Evolutionary conservation across 192 early-diverging fungal genomes (phyloP).

Genomic region (Chytriomyces confervae): DNA sequence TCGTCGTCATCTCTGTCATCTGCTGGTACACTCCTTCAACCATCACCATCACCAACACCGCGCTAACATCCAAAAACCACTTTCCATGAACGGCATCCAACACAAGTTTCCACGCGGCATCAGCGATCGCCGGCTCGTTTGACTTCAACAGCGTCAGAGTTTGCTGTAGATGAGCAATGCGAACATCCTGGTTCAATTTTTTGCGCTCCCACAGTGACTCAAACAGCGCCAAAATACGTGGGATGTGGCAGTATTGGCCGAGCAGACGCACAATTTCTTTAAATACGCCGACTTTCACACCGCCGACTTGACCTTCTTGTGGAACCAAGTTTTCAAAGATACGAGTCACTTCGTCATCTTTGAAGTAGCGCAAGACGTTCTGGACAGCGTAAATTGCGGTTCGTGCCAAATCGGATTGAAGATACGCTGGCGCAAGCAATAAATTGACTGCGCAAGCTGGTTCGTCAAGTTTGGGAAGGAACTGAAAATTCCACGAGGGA

Average conservation of each 20-base stretch:
- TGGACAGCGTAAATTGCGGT: constrained; percentile 27
- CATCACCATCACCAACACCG: background rate
- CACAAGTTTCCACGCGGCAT: constrained; percentile 20
- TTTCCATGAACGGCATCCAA: background rate
- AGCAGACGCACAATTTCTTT: constrained; percentile 29
- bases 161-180: constrained; percentile 20
- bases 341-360: background rate
- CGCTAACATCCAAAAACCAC: background rate
- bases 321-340: constrained; percentile 18
- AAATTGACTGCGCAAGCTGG: constrained; percentile 19
- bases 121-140: background rate
- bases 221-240: constrained; percentile 12
- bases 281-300: constrained; percentile 13
- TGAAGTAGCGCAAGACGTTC: constrained; percentile 1
- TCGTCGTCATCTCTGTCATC: background rate
- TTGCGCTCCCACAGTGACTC: constrained; percentile 12
- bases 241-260: background rate
- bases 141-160: background rate
- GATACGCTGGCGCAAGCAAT: constrained; percentile 10
- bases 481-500: background rate
- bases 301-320: background rate
- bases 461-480: constrained; percentile 28
- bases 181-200: constrained; percentile 22
- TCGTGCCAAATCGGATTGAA: constrained; percentile 19
- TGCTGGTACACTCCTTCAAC: background rate